Evolutionary conservation across 2,329 filamentous ascomycete species (phyloP).

Genomic region (Nigrograna mackinnonii): DNA sequence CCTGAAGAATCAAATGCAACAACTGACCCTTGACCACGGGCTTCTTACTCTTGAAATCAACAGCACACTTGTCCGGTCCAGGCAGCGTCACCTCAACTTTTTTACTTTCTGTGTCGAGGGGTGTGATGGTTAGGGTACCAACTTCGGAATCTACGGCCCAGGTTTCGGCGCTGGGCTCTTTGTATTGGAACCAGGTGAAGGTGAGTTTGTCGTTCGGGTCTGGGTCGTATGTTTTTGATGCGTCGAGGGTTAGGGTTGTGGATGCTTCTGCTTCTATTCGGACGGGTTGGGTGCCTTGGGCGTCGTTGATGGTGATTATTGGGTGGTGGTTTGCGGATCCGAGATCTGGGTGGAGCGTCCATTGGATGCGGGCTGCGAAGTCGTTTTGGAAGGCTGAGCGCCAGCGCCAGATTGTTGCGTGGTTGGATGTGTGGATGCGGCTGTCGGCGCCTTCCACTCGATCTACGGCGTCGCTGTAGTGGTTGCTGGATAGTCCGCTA

Average conservation of each 20-base stretch:
- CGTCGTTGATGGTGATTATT: slow-evolving; percentile 48
- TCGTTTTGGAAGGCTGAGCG: slow-evolving; percentile 56
- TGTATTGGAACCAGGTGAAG: slow-evolving; percentile 58
- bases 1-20: slow-evolving; percentile 56
- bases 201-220: slow-evolving; percentile 45
- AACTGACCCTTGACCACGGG: slow-evolving; percentile 46
- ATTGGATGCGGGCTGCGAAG: slow-evolving; percentile 54
- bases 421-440: slow-evolving; percentile 43
- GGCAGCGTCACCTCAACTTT: slow-evolving; percentile 46
- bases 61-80: slow-evolving; percentile 45
- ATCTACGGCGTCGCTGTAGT: slow-evolving; percentile 44
- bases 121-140: slow-evolving; percentile 39
- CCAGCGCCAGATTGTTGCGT: slow-evolving; percentile 60
- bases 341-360: slow-evolving; percentile 44
- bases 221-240: slow-evolving; percentile 51
- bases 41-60: slow-evolving; percentile 38
- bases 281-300: slow-evolving; percentile 41
- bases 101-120: slow-evolving; percentile 27
- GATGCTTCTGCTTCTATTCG: slow-evolving; percentile 47
- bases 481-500: slow-evolving; percentile 36
- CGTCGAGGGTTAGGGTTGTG: slow-evolving; percentile 47
- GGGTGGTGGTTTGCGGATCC: slow-evolving; percentile 52
- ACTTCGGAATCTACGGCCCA: slow-evolving; percentile 47
- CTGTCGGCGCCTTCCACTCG: slow-evolving; percentile 38
- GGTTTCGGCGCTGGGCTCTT: slow-evolving; percentile 47